Percentiles rank a stretch among this genome's conserved stretches.
phyloP scores from a whole-genome alignment of 1,284 basidiomycete genomes.

The Mrakiaceae sp. region DNA sequence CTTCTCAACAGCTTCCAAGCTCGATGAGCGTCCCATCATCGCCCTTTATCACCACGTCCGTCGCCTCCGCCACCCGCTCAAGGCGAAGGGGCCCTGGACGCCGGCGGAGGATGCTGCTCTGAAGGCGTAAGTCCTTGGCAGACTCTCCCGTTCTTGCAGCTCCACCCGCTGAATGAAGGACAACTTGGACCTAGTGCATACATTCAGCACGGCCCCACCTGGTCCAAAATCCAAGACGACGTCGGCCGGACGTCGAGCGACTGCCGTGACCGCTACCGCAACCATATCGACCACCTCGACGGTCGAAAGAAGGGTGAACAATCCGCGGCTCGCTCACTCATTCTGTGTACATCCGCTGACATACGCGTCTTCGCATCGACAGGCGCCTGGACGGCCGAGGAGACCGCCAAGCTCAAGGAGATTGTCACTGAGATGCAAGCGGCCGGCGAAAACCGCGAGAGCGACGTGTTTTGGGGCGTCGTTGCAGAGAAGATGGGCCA shows the following conservation, averaged over 20 bases:
- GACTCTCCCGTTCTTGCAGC: neutral
- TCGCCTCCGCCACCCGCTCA: constrained; percentile 52
- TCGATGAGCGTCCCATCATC: constrained; percentile 61
- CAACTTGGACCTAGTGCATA: constrained; percentile 45
- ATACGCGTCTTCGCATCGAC: constrained; percentile 1
- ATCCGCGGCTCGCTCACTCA: neutral
- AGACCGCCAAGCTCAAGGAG: constrained; percentile 54
- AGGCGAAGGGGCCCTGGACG: constrained; percentile 58
- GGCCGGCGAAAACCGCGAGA: constrained; percentile 43
- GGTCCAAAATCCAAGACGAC: constrained; percentile 56
- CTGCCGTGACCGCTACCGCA: constrained; percentile 71
- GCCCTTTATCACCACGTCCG: constrained; percentile 70
- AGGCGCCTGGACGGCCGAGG: constrained; percentile 59
- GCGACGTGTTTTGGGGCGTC: constrained; percentile 66
- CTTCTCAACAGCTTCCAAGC: constrained; percentile 43
- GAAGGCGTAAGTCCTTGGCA: constrained; percentile 43
- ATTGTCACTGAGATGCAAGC: constrained; percentile 47
- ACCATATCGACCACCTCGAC: constrained; percentile 55
- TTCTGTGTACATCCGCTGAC: neutral
- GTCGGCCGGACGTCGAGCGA: constrained; percentile 64
- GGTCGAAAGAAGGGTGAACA: constrained; percentile 43
- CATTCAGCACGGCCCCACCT: constrained; percentile 54
- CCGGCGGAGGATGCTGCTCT: constrained; percentile 54
- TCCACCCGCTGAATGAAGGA: neutral
- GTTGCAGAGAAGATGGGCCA: constrained; percentile 64